Percentiles rank a stretch among this genome's conserved stretches.
Conservation (phyloP, 345 rosid genomes). For the Stellera chamaejasme region DNA sequence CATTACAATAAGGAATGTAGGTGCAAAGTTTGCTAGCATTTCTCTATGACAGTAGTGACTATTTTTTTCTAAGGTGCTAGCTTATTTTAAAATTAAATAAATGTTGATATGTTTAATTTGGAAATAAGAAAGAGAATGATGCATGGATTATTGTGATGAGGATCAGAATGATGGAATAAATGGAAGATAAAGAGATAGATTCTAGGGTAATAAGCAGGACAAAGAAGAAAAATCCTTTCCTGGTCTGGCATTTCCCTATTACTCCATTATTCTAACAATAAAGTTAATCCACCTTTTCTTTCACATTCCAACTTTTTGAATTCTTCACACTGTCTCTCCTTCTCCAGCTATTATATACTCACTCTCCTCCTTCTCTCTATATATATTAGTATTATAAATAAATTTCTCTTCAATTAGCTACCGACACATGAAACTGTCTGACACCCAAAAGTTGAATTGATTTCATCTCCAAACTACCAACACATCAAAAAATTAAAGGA, state of each 20-base stretch:
- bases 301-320: conserved; percentile 35
- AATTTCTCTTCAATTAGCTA: too few species aligned
- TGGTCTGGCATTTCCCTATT: conserved; percentile 35
- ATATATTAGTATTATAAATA: conserved; percentile 20
- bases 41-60: too few species aligned
- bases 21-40: too few species aligned
- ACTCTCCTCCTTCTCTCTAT: conserved; percentile 14
- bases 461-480: not conserved
- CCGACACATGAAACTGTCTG: too few species aligned
- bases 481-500: not conserved
- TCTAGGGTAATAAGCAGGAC: conserved; percentile 21
- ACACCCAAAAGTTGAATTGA: too few species aligned
- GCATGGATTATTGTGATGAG: not conserved
- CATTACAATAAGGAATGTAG: too few species aligned
- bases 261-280: conserved; percentile 22
- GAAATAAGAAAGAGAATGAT: not conserved
- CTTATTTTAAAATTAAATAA: conserved; percentile 2
- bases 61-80: too few species aligned
- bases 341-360: conserved; percentile 55
- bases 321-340: conserved; percentile 32
- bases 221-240: conserved; percentile 42
- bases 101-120: conserved; percentile 15
- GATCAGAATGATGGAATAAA: too few species aligned
- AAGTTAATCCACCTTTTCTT: conserved; percentile 18
- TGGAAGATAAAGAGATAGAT: conserved; percentile 2